Evolutionary conservation across 495 filamentous ascomycete genomes (phyloP), one percentile per base, ranked within the genome.

Genomic region (Aspergillus incahuasiensis): DNA sequence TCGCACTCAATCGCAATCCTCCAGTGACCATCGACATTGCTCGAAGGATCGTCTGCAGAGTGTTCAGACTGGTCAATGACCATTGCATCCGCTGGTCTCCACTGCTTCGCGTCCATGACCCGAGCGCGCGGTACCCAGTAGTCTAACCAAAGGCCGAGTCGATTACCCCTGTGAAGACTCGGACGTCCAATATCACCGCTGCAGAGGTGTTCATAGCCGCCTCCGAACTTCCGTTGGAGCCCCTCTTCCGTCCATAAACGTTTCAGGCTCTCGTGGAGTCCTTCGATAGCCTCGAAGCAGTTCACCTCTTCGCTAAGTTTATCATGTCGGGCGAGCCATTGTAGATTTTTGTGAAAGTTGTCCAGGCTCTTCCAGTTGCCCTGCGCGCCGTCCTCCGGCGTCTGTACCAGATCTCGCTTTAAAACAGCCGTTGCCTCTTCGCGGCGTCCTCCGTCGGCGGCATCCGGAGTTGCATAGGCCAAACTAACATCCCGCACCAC

Each of bases 241-340:
- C 77, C 67, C 43, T 82, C 78, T 52, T 73, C 72, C 12, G 71
- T 67, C 69, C 79, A 76, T 7, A 85, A 60, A 51, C 79, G 82
- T 63, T 83, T 81, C 45, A 85, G 84, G 82, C 59, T 85, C 67
- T 70, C 87, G 82, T 59, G 94, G 61, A 98, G 76, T 6, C 91
- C 91, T 28, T 87, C 87, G 15, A 97, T 78, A 6, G 91, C 94
- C 68, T 94, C 89, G 65, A 91, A 90, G 68, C 94, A 91, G 60
- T 92, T 94, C 9, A 96, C 76, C 19, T 82, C 82, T 30, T 85
- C 86, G 67, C 92, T 92, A 56, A 96, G 77, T 60, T 83, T 86
- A 65, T 98, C 94, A 58, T 95, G 75, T 7, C 75, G 79, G 1
- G 88, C 86, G 40, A 97, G 74, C 58, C 86, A 81, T 62, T 89